These are phyloP conservation scores for Akebia trifoliata DNA, from an alignment of 164 flowering plant species.

Conservation along the genomic window DNA sequence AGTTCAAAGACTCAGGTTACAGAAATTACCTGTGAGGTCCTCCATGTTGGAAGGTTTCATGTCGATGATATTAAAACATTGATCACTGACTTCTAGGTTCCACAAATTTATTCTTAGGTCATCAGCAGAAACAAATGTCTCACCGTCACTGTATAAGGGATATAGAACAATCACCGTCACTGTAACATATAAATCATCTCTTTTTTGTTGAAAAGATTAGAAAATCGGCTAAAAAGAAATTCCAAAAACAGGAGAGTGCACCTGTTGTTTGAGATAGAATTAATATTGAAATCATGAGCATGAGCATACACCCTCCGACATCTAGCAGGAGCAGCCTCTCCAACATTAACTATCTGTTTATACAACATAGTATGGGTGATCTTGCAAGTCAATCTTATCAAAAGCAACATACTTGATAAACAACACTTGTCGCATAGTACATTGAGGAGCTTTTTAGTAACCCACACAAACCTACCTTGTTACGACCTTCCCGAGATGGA, in stretches of 20 bases:
- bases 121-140: conserved; percentile 81
- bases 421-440: not conserved
- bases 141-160: conserved; percentile 59
- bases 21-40: conserved; percentile 64
- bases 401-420: conserved; percentile 3
- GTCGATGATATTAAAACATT: conserved; percentile 85
- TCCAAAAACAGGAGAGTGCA: conserved; percentile 3
- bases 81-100: conserved; percentile 75
- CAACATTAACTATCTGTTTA: conserved; percentile 35
- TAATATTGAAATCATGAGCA: conserved; percentile 83
- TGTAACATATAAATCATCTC: too few species aligned
- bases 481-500: conserved; percentile 21
- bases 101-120: conserved; percentile 86
- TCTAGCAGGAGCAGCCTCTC: conserved; percentile 44
- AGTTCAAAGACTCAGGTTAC: not conserved
- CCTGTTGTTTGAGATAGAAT: conserved; percentile 85
- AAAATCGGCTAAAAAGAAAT: too few species aligned
- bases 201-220: too few species aligned
- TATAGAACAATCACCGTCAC: not conserved
- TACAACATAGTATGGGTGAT: conserved; percentile 17
- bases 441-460: not conserved
- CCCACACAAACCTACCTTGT: conserved; percentile 27
- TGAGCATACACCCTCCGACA: conserved; percentile 73
- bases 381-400: conserved; percentile 1
- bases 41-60: conserved; percentile 83